Evolutionary conservation across 208 protist species (phyloP).

Genomic region (Jaenimonas drosophilae): DNA sequence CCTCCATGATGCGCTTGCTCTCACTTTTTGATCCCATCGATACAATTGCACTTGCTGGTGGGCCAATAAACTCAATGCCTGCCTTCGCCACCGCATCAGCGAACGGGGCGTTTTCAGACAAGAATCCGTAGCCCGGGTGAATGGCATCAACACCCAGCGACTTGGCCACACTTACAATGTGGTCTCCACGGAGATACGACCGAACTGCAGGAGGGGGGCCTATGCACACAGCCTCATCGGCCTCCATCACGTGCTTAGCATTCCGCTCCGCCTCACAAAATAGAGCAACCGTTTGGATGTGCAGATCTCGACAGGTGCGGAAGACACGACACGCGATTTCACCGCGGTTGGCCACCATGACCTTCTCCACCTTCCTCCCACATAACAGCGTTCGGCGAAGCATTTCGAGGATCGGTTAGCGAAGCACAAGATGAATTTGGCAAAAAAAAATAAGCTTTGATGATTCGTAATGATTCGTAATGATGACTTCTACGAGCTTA

Average conservation of each 20-base stretch:
- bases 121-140: slow-evolving; percentile 97
- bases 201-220: slow-evolving; percentile 40
- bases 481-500: too few relatives aligned
- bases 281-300: slow-evolving; percentile 95
- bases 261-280: slow-evolving; percentile 91
- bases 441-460: too few relatives aligned
- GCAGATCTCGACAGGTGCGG: slow-evolving; percentile 83
- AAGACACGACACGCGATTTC: slow-evolving; percentile 97
- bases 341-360: slow-evolving; percentile 96
- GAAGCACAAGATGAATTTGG: too few relatives aligned
- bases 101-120: slow-evolving; percentile 94
- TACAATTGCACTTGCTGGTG: slow-evolving; percentile 81
- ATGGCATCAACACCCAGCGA: slow-evolving; percentile 85
- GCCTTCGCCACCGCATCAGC: slow-evolving; percentile 55
- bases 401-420: too few relatives aligned
- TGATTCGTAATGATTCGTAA: too few relatives aligned
- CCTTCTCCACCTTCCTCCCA: too few relatives aligned
- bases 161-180: slow-evolving; percentile 90
- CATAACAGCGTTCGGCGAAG: too few relatives aligned
- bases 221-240: slow-evolving; percentile 75
- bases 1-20: slow-evolving; percentile 86
- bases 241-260: slow-evolving; percentile 87
- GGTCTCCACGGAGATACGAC: slow-evolving; percentile 89
- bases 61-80: slow-evolving; percentile 92
- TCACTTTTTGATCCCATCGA: slow-evolving; percentile 93